Evolutionary conservation across 768 basidiomycete genomes (phyloP), one percentile per base, ranked within the genome.

Genomic region (Lepiota brunneoincarnata): DNA sequence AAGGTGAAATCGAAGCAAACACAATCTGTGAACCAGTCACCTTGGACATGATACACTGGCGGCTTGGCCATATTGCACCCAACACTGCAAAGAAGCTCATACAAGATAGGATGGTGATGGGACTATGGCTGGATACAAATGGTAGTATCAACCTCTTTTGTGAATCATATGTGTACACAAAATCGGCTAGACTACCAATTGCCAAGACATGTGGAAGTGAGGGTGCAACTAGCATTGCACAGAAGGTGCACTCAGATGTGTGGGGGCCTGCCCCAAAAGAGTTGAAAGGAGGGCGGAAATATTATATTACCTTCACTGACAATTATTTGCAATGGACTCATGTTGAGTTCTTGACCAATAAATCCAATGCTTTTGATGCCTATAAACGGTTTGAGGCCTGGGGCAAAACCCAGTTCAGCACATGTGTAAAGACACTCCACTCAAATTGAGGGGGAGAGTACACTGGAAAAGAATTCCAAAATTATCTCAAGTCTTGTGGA

Each of bases 251-350:
- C 55, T 59, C 64, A 1, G 73, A 81, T 56, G 38, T 80, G 0
- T 81, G 79, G 76, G 78, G 77, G 12, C 78, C 75, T 3, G 67
- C 74, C 0, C 67, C 63, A 0, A 59, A 71, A 0, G 39, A 50
- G 11, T 70, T 53, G 0, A 51, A 63, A 0, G 62, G 65, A 0
- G 66, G 69, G 23, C 49, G 61, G 3, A 24, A 41, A 0, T 77
- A 78, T 45, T 74, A 70, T 45, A 54, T 72, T n/a, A 69, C 64
- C 0, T 77, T 71, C 53, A 74, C 62, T 0, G 74, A 78, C 42
- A 69, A 76, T 38, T 52, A 61, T 23, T 59, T 69, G 0, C 59
- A 65, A 4, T 28, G 26, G 7, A 28, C 26, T 28, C 26, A 28
- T 7, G 26, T 28, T 28, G 26, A 28, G 4, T 28, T 28, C 26